Percentiles rank a stretch among this genome's conserved stretches.
These are phyloP conservation scores for Colletotrichum sp. DNA, from an alignment of 2,329 filamentous ascomycete species.

Conservation along the genomic window DNA sequence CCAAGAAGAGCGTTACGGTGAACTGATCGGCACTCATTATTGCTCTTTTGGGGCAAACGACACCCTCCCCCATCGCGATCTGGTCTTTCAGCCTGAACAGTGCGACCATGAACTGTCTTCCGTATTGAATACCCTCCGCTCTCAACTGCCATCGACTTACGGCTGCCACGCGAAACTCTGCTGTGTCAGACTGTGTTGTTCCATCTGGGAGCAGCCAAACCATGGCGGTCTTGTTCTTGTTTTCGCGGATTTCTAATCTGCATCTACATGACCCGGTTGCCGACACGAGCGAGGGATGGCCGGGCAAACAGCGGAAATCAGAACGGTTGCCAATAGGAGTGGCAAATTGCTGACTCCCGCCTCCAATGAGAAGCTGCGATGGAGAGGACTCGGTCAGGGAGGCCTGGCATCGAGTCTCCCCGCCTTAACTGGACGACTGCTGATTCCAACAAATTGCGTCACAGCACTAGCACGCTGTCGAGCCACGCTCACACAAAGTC, in stretches of 20 bases:
- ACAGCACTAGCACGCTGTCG: conserved; percentile 13
- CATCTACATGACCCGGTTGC: background rate
- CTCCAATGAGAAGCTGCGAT: conserved; percentile 3
- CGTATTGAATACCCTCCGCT: background rate
- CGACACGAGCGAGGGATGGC: background rate
- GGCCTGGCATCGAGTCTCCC: background rate
- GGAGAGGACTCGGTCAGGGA: background rate
- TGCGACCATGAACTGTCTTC: background rate
- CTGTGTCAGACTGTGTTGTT: background rate
- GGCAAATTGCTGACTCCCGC: conserved; percentile 4
- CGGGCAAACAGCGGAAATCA: background rate
- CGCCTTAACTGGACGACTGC: background rate
- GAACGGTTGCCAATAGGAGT: background rate
- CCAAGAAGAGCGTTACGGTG: conserved; percentile 9
- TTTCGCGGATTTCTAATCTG: conserved; percentile 14
- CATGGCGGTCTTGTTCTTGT: background rate
- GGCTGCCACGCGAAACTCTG: background rate
- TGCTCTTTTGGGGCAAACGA: background rate
- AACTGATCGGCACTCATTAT: conserved; percentile 4
- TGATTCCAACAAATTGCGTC: conserved; percentile 20
- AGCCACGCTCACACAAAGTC: background rate
- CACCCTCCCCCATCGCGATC: conserved; percentile 5
- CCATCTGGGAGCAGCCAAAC: background rate
- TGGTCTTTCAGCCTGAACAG: background rate
- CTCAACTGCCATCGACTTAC: background rate